These are phyloP conservation scores for Amphicarpaea edgeworthii DNA, from an alignment of 306 rosid genomes.

Conservation along the genomic window DNA sequence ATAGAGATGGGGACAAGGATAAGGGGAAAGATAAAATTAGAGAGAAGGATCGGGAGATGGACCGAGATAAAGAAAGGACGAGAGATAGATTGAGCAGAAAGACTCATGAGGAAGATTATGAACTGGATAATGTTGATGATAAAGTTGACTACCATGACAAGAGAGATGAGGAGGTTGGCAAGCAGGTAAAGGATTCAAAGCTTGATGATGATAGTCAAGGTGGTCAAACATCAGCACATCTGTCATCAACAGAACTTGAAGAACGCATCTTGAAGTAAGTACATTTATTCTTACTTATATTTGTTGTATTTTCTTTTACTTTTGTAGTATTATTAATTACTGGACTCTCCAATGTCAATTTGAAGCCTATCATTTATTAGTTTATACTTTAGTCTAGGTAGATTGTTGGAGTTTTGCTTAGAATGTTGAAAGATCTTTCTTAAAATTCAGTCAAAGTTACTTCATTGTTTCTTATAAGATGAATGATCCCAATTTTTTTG, in stretches of 20 bases:
- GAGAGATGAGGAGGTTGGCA: slow-evolving; percentile 58
- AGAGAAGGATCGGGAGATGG: slow-evolving; percentile 58
- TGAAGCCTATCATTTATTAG: slow-evolving; percentile 20
- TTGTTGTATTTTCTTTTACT: slow-evolving; percentile 3
- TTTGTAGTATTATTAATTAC: slow-evolving; percentile 20
- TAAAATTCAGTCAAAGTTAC: background rate
- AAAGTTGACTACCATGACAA: slow-evolving; percentile 58
- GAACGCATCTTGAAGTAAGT: slow-evolving; percentile 79
- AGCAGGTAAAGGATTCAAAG: slow-evolving; percentile 55
- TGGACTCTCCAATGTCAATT: slow-evolving; percentile 28
- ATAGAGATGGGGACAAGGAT: slow-evolving; percentile 60
- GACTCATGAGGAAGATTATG: slow-evolving; percentile 62
- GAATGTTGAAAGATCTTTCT: slow-evolving; percentile 20
- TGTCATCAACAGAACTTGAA: slow-evolving; percentile 64
- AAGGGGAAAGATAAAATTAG: slow-evolving; percentile 57
- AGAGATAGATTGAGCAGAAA: slow-evolving; percentile 63
- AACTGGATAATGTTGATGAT: slow-evolving; percentile 56
- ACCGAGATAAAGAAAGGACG: slow-evolving; percentile 63
- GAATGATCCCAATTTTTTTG: background rate
- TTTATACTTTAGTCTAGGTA: slow-evolving; percentile 7
- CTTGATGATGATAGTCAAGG: slow-evolving; percentile 48
- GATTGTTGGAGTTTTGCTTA: slow-evolving; percentile 1
- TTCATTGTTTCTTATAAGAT: background rate
- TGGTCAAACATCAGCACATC: slow-evolving; percentile 48
- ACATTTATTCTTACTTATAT: slow-evolving; percentile 6